Base-by-base conservation (phyloP, 2,329 filamentous ascomycete species). In the Fusarium keratoplasticum region DNA sequence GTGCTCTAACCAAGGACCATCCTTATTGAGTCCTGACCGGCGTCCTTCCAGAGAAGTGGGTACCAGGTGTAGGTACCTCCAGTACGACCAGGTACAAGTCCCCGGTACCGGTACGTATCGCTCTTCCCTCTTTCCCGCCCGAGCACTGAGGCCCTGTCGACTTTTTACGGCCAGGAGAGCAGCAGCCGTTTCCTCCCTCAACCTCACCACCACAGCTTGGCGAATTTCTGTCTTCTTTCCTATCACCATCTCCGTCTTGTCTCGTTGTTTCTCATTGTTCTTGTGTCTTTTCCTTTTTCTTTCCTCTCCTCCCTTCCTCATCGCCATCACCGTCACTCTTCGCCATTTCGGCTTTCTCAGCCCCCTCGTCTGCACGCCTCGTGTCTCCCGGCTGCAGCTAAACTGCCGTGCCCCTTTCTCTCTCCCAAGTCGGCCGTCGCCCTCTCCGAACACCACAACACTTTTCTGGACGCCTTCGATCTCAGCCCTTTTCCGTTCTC, bases 351-450 rank as follows among this genome's bases (percentile, higher is more conserved):
- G 64, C 69, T 68, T 66, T 69, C 71, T 76, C 70, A 75, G 75
- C 76, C 74, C 72, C 42, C 69, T 73, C 69, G 66, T 63, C 75
- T 71, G 70, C 70, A 75, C 73, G 62, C 73, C 67, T 71, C 62
- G 69, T 76, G 52, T 69, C 57, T 60, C 67, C 58, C 60, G 70
- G 72, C 67, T 69, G 74, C 68, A 73, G 63, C 60, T 69, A 71
- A 72, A 69, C 72, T 76, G 75, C 70, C 71, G 73, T 79, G 75
- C 80, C 81, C 80, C 80, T 82, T 82, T 78, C 77, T 80, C 72
- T 63, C 72, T 63, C 63, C n/a, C 78, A 73, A 68, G 73, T 57
- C 78, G 76, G 75, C 67, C 69, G 14, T 77, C 69, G 75, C 67
- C 70, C 68, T 73, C 61, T 44, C 74, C 69, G 68, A 76, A 74